Base-by-base conservation (phyloP, 148 eudicot genomes). In the Cornus suecica region DNA sequence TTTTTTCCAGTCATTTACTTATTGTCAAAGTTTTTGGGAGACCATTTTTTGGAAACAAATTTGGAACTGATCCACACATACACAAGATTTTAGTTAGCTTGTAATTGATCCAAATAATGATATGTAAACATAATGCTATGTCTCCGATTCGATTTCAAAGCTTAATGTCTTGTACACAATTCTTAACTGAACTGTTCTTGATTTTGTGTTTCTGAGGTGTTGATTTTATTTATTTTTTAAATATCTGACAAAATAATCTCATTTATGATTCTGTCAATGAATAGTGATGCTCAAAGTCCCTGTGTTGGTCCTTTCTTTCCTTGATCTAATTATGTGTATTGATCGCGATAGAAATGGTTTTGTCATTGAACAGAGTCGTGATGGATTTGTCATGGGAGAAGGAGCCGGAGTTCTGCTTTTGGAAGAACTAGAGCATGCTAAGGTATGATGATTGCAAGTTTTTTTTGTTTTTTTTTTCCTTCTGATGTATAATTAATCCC, bases 311-410 rank as follows among this genome's bases (percentile, higher is more conserved):
- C 42, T 37, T 37, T 37, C 32, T 70, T 48, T 70, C 24, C 23
- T 70, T 31, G 13, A n/a, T 13, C 1, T 28, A 37, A 65, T 65
- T 52, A 27, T 65, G 70, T 45, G 27, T 8, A 65, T 48, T 66
- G 72, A 26, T 31, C 56, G 71, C n/a, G 48, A 66, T 31, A 74
- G n/a, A 30, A 26, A 58, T 70, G 20, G 10, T 48, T 77, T 52
- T 75, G 58, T 65, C 74, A 62, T 79, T 69, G 60, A 71, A 83
- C 84, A 94, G 98, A 88, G 81, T 75, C 94, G 97, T 71, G 98
- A 94, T 86, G 98, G 99, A 67, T 94, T 94, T 87, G 99, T 94
- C 15, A 90, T 94, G 97, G 97, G 99, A 82, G 99, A 94, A 86
- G 99, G 99, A 65, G 90, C 99, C 79, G 99, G 99, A 65, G 99